phyloP scores from a whole-genome alignment of 1,284 basidiomycete genomes.

The Rhodotorula sp. region DNA sequence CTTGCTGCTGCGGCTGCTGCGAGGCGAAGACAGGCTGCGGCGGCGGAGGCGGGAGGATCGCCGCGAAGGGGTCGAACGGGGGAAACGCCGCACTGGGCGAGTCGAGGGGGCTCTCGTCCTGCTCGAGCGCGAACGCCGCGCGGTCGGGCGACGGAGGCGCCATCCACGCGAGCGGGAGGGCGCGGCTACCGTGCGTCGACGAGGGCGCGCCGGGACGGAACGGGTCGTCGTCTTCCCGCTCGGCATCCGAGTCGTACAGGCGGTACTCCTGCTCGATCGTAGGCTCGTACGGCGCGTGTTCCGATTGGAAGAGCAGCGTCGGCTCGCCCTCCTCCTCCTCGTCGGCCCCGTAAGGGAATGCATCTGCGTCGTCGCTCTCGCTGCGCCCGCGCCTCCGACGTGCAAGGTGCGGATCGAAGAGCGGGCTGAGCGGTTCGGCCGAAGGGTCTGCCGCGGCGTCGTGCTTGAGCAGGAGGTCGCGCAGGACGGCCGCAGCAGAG shows the following conservation, averaged over 20 bases:
- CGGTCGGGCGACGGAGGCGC: not conserved
- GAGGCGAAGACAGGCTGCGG: not conserved
- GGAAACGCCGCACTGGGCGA: constrained; percentile 1
- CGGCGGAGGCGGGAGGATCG: not conserved
- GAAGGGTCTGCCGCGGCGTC: constrained; percentile 4
- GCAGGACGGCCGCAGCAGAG: not conserved
- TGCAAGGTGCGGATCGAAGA: not conserved
- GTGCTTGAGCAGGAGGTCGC: constrained; percentile 14
- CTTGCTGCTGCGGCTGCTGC: not conserved
- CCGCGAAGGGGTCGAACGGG: constrained; percentile 14
- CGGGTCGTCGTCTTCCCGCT: constrained; percentile 8
- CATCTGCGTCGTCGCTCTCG: not conserved
- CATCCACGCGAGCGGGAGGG: constrained; percentile 3
- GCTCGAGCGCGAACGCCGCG: not conserved
- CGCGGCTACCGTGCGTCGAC: not conserved
- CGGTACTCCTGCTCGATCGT: not conserved
- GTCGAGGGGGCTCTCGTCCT: not conserved
- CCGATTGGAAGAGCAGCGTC: not conserved
- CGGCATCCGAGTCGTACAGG: not conserved
- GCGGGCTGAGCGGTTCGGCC: constrained; percentile 2
- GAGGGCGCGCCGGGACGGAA: not conserved
- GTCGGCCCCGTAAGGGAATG: not conserved
- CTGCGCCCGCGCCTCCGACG: no score
- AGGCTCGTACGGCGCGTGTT: not conserved
- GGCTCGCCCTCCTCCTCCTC: not conserved